A percentile compares a stretch with the other conserved stretches of the same genome.
phyloP scores from a whole-genome alignment of 2,329 filamentous ascomycete species.

The Ophiobolus disseminans region DNA sequence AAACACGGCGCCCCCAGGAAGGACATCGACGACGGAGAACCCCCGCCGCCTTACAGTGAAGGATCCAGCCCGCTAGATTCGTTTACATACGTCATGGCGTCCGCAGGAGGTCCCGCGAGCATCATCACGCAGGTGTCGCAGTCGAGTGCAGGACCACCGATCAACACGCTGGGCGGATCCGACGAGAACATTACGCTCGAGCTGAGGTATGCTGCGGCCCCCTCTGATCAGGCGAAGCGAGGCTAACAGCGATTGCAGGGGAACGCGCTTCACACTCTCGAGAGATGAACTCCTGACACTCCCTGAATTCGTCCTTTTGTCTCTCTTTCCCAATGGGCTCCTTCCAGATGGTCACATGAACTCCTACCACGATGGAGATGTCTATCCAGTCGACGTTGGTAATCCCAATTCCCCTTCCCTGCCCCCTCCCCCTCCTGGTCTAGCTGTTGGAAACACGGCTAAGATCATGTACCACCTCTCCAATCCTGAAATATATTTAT shows the following conservation, averaged over 20 bases:
- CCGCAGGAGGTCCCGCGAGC: slow-evolving; percentile 94
- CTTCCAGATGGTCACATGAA: slow-evolving; percentile 97
- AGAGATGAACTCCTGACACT: slow-evolving; percentile 93
- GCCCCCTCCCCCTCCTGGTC: slow-evolving; percentile 36
- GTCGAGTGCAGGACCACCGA: slow-evolving; percentile 72
- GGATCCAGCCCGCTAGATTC: slow-evolving; percentile 89
- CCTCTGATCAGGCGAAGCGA: neutral
- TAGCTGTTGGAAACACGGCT: slow-evolving; percentile 43
- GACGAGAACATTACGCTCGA: slow-evolving; percentile 97
- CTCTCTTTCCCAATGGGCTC: slow-evolving; percentile 97
- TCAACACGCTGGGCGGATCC: slow-evolving; percentile 85
- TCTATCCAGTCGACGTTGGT: slow-evolving; percentile 96
- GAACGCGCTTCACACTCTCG: slow-evolving; percentile 90
- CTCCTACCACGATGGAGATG: slow-evolving; percentile 88
- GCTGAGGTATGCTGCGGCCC: slow-evolving; percentile 71
- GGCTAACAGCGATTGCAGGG: slow-evolving; percentile 62
- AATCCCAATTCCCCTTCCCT: slow-evolving; percentile 43
- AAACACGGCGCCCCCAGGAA: slow-evolving; percentile 78
- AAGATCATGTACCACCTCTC: slow-evolving; percentile 52
- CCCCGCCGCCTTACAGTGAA: slow-evolving; percentile 95
- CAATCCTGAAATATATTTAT: slow-evolving; percentile 60
- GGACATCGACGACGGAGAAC: slow-evolving; percentile 80
- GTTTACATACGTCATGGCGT: slow-evolving; percentile 97
- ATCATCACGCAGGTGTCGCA: slow-evolving; percentile 99
- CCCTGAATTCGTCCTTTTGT: slow-evolving; percentile 95